phyloP scores from a whole-genome alignment of 768 basidiomycete genomes.

The Lyophyllum semitale region DNA sequence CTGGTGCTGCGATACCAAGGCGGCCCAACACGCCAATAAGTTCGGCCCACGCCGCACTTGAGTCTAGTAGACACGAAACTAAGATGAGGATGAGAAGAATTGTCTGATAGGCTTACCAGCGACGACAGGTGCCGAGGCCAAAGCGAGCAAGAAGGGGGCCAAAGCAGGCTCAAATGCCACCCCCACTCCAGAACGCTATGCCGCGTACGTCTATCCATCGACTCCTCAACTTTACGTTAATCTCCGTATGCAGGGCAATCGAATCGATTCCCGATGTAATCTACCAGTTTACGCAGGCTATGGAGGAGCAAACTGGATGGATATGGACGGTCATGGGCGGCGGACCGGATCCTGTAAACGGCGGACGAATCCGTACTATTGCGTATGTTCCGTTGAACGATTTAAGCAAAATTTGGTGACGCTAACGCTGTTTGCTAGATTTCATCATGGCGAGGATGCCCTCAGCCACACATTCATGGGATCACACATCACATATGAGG shows the following conservation, averaged over 20 bases:
- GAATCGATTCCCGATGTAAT: background rate
- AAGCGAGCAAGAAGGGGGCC: background rate
- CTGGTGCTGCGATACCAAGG: too few relatives aligned
- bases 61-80: too few relatives aligned
- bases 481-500: background rate
- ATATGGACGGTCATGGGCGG: background rate
- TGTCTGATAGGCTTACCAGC: too few relatives aligned
- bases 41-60: too few relatives aligned
- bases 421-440: background rate
- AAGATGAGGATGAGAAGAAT: too few relatives aligned
- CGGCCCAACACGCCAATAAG: too few relatives aligned
- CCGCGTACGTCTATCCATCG: background rate
- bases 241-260: background rate
- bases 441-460: background rate
- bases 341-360: background rate
- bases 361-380: background rate
- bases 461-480: background rate
- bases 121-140: background rate
- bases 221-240: background rate
- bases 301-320: background rate
- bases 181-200: background rate
- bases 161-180: background rate
- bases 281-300: background rate
- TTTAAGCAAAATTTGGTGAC: background rate
- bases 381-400: background rate